Evolutionary conservation across 2,329 filamentous ascomycete species (phyloP).

Genomic region (Penicillium digitatum): DNA sequence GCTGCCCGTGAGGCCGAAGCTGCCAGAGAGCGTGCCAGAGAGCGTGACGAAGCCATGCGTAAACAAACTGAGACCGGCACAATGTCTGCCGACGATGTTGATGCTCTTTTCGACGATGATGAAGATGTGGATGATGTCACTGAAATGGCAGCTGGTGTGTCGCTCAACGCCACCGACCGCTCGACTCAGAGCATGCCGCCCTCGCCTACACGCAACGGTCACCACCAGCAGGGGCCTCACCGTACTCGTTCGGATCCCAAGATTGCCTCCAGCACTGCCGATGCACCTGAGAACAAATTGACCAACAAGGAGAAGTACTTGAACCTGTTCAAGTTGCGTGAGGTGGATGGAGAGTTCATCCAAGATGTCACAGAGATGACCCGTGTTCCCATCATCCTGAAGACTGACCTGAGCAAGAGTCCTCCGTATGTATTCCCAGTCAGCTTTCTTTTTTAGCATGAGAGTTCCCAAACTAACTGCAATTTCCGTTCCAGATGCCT

Average conservation of each 20-base stretch:
- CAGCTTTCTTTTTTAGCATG: neutral
- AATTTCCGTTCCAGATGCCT: conserved; percentile 38
- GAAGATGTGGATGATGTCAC: conserved; percentile 82
- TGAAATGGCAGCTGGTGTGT: conserved; percentile 89
- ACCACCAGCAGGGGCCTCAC: conserved; percentile 66
- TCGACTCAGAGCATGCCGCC: conserved; percentile 94
- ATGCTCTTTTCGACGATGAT: conserved; percentile 93
- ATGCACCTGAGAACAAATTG: conserved; percentile 73
- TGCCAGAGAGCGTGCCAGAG: conserved; percentile 74
- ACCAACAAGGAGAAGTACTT: conserved; percentile 96
- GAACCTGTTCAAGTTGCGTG: conserved; percentile 80
- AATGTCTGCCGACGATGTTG: conserved; percentile 86
- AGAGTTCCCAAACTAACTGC: neutral
- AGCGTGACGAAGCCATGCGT: conserved; percentile 84
- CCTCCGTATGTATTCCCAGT: conserved; percentile 74
- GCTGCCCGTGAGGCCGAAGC: conserved; percentile 77
- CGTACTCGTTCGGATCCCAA: conserved; percentile 93
- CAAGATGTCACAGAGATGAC: conserved; percentile 99
- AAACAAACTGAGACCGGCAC: conserved; percentile 94
- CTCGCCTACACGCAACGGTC: conserved; percentile 74
- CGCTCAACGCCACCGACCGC: conserved; percentile 68
- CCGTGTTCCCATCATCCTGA: conserved; percentile 92
- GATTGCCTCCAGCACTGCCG: conserved; percentile 63
- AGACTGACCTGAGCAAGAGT: conserved; percentile 97
- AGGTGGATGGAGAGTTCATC: conserved; percentile 92